phyloP scores from a whole-genome alignment of 495 filamentous ascomycete species.

The Trichoderma parareesei region DNA sequence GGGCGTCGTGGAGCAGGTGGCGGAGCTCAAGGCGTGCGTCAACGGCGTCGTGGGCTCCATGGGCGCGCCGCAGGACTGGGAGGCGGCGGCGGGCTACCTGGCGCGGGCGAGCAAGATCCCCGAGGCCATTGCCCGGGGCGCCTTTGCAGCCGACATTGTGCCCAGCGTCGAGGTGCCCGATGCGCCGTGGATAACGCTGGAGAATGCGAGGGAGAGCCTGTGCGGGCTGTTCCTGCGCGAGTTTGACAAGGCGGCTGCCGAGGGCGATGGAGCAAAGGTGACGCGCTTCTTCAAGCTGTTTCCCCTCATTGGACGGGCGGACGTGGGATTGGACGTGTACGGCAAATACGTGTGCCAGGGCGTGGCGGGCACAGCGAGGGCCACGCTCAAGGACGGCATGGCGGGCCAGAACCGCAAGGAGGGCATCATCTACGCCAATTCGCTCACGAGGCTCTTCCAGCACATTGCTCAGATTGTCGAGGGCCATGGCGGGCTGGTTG shows the following conservation, averaged over 20 bases:
- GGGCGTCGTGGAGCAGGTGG: constrained; percentile 88
- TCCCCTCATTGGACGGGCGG: constrained; percentile 82
- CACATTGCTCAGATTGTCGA: constrained; percentile 96
- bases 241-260: constrained; percentile 85
- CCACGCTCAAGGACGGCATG: constrained; percentile 59
- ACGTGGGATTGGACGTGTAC: constrained; percentile 89
- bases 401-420: constrained; percentile 46
- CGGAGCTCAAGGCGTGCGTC: constrained; percentile 91
- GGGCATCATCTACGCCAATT: constrained; percentile 85
- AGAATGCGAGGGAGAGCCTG: constrained; percentile 76
- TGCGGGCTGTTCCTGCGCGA: constrained; percentile 86
- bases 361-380: constrained; percentile 72
- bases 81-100: constrained; percentile 85
- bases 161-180: constrained; percentile 94
- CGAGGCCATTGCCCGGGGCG: constrained; percentile 63
- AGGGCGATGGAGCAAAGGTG: constrained; percentile 75
- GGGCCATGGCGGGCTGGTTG: constrained; percentile 78
- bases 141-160: constrained; percentile 89
- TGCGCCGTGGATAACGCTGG: constrained; percentile 76
- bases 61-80: constrained; percentile 98
- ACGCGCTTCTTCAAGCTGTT: constrained; percentile 98
- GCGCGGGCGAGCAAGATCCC: constrained; percentile 75
- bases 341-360: constrained; percentile 92
- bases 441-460: constrained; percentile 86
- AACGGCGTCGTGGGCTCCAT: constrained; percentile 92